These are phyloP conservation scores for Capsicum rhomboideum DNA, from an alignment of 257 asterid species.

Conservation along the genomic window DNA sequence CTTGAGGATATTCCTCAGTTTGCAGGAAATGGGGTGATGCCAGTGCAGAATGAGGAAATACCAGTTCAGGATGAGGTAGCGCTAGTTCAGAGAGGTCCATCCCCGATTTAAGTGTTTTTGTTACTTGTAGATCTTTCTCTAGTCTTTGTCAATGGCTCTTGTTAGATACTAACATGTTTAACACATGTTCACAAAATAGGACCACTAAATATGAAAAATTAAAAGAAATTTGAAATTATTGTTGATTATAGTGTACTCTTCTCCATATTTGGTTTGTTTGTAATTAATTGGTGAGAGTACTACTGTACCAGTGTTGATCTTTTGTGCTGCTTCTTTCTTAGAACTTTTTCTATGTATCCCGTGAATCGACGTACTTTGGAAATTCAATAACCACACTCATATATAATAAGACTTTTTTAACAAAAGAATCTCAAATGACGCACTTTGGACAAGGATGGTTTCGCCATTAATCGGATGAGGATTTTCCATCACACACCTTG, in stretches of 20 bases:
- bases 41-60: no score
- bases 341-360: neutral
- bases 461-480: neutral
- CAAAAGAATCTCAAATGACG: fast-evolving
- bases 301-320: neutral
- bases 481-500: neutral
- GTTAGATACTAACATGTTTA: neutral
- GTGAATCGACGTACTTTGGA: neutral
- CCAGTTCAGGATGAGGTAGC: no score
- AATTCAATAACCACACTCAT: neutral
- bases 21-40: no score
- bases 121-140: no score
- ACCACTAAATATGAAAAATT: no score
- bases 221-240: neutral
- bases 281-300: neutral
- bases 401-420: no score
- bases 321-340: neutral
- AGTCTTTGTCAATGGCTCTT: no score
- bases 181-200: neutral
- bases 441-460: fast-evolving
- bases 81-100: no score
- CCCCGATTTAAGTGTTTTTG: no score
- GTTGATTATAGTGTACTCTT: neutral
- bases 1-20: no score
- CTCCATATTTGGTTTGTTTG: neutral